These are phyloP conservation scores for Trebouxia sp. DNA, from an alignment of 139 green algal genomes.

Conservation along the genomic window DNA sequence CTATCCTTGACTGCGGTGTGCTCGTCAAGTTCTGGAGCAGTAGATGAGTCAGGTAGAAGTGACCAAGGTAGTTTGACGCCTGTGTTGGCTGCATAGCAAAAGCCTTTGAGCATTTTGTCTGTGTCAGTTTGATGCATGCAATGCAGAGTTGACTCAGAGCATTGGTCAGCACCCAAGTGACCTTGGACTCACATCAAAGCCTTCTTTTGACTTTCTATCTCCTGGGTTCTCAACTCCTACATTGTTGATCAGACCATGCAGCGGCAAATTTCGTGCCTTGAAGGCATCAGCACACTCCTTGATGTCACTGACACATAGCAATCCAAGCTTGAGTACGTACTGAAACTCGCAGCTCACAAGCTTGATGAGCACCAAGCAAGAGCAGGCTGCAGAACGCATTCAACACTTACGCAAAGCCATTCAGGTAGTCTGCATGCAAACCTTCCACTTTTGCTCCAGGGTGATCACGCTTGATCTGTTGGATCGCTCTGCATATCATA, in stretches of 20 bases:
- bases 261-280: background rate
- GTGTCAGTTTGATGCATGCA: too few species aligned
- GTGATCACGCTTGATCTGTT: background rate
- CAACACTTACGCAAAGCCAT: background rate
- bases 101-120: too few species aligned
- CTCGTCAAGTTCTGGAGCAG: conserved; percentile 30
- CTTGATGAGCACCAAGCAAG: too few species aligned
- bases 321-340: too few species aligned
- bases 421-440: background rate
- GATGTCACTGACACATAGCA: background rate
- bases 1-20: conserved; percentile 26
- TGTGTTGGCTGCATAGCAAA: background rate
- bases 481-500: background rate
- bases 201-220: conserved; percentile 11
- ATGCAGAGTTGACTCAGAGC: too few species aligned
- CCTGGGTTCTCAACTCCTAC: background rate
- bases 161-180: too few species aligned
- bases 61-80: conserved; percentile 34
- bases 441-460: conserved; percentile 15
- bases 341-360: too few species aligned
- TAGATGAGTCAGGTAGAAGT: conserved; percentile 38
- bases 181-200: background rate
- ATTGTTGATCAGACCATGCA: background rate
- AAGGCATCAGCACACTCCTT: background rate
- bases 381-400: background rate